Evolutionary conservation across 148 eudicot genomes (phyloP), one percentile per base, ranked within the genome.

Genomic region (Silene conica): DNA sequence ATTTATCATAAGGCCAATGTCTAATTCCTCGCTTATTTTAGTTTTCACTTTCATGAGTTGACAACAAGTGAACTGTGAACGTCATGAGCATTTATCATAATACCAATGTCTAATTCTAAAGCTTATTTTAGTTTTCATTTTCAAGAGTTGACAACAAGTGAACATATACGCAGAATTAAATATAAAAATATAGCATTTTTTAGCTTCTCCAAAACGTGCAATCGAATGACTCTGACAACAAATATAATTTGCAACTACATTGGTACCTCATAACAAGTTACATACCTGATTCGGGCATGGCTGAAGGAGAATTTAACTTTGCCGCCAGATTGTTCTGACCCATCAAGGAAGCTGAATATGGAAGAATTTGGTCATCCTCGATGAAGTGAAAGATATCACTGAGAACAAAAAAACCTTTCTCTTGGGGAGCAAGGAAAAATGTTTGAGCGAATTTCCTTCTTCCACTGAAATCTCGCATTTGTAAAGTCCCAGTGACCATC

Each of bases 391-490:
- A 92, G 56, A 95, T 89, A 77, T 95, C 99, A 83, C 85, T 95
- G 52, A 92, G 90, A 70, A 95, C 98, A 80, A 92, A 92, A 82
- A 82, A 95, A 19, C 98, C 98, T 79, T 87, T 88, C 80, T 92
- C 97, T 64, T 95, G 99, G 62, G 99, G 99, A 19, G 96, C 99
- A 76, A 95, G 89, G 78, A 92, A 95, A 81, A 95, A 95, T 26
- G 91, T 92, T 78, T 95, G 93, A 74, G 87, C 89, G 77, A 95
- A 95, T 67, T 86, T 95, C 86, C 86, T 95, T 82, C 83, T 84
- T 63, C 82, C 84, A 78, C 57, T 88, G 78, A 82, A 85, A 78
- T 86, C 89, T 74, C 87, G 84, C 23, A 78, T 64, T 80, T 84
- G 90, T 62, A 87, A 84, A 63, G 93, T 86, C 20, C 98, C 99